These are phyloP conservation scores for Dalbergia cultrata DNA, from an alignment of 306 rosid species.

Conservation along the genomic window DNA sequence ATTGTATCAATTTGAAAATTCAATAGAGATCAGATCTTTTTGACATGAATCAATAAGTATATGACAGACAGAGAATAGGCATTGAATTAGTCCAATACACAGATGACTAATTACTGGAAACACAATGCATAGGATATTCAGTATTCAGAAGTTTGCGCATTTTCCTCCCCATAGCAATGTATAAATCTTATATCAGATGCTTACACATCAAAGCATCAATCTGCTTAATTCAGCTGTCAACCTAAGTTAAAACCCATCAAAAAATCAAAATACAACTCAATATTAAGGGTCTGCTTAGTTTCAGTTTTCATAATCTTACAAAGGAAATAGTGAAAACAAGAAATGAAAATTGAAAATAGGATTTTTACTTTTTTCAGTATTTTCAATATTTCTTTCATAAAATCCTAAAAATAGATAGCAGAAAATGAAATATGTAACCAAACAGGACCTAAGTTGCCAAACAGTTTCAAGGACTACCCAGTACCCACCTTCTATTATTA, in stretches of 20 bases:
- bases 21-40: neutral
- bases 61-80: neutral
- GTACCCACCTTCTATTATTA: neutral
- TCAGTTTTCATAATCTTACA: too few species aligned
- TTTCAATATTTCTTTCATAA: too few species aligned
- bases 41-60: neutral
- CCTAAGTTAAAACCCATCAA: slow-evolving; percentile 8
- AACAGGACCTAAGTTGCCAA: neutral
- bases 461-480: neutral
- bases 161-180: neutral
- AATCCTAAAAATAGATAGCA: too few species aligned
- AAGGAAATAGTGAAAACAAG: too few species aligned
- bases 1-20: slow-evolving; percentile 14
- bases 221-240: slow-evolving; percentile 4
- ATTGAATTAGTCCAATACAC: neutral
- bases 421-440: too few species aligned
- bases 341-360: too few species aligned
- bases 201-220: slow-evolving; percentile 39
- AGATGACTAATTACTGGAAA: neutral
- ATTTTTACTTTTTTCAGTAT: too few species aligned
- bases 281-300: neutral
- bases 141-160: neutral
- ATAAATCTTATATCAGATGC: neutral
- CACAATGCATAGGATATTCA: neutral
- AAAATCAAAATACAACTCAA: slow-evolving; percentile 7